These are phyloP conservation scores for Wickerhamomyces bovis DNA, from an alignment of 805 yeast genomes.

Conservation along the genomic window DNA sequence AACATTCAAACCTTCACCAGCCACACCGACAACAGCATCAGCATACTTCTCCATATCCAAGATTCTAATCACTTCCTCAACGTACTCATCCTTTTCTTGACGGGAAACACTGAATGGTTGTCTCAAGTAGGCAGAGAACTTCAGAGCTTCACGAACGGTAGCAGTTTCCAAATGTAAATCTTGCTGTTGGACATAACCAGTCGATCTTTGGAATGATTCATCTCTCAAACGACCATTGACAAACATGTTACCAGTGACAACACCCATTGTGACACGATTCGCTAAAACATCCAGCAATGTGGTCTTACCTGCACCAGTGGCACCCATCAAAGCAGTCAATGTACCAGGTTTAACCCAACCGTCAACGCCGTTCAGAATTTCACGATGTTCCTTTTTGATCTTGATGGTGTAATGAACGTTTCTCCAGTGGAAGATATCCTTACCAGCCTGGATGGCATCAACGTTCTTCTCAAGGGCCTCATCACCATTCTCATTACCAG, in stretches of 20 bases:
- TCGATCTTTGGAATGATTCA: slow-evolving; percentile 51
- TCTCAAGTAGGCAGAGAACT: slow-evolving; percentile 65
- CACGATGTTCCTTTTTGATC: slow-evolving; percentile 53
- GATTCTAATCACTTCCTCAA: slow-evolving; percentile 56
- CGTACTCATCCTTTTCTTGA: slow-evolving; percentile 57
- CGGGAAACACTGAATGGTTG: slow-evolving; percentile 48
- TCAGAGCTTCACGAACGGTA: slow-evolving; percentile 68
- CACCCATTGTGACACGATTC: slow-evolving; percentile 65
- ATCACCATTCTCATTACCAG: slow-evolving; percentile 24
- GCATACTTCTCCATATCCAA: slow-evolving; percentile 61
- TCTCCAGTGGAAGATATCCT: slow-evolving; percentile 73
- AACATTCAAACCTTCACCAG: slow-evolving; percentile 64
- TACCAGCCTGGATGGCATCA: slow-evolving; percentile 29
- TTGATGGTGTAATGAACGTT: slow-evolving; percentile 66
- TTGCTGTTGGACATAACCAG: slow-evolving; percentile 67
- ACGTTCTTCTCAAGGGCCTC: slow-evolving; percentile 15
- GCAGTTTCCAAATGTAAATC: slow-evolving; percentile 62
- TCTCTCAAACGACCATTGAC: slow-evolving; percentile 61
- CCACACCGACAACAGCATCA: slow-evolving; percentile 69
- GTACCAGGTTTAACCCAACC: slow-evolving; percentile 86
- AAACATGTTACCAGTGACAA: slow-evolving; percentile 59
- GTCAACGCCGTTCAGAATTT: slow-evolving; percentile 58
- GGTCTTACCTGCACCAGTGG: slow-evolving; percentile 80
- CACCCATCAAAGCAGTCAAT: slow-evolving; percentile 72
- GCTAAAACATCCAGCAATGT: slow-evolving; percentile 68